Base-by-base conservation (phyloP, 2,329 filamentous ascomycete genomes). In the Helotiales sp. region DNA sequence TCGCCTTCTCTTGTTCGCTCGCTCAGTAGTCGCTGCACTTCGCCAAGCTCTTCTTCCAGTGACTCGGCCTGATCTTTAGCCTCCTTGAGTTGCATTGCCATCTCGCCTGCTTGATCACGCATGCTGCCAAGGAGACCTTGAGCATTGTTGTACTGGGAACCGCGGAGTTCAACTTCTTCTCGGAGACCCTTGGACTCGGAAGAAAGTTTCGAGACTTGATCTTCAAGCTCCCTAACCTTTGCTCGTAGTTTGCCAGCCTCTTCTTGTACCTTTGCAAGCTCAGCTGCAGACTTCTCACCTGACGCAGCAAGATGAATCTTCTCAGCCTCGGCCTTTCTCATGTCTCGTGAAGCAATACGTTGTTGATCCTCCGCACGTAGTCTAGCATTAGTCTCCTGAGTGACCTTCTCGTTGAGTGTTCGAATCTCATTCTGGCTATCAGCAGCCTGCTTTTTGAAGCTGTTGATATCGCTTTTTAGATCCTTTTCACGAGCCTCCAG, bases 1-100 rank as follows among this genome's bases (percentile, higher is more conserved):
- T 98, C 93, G 25, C 87, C 90, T 74, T 99, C 95, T 42, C 95
- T 85, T 3, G 91, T 93, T 25, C 95, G 87, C 73, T 99, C 95
- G 52, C 84, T 86, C 2, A 99, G 81, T 60, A 97, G 82, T 57
- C 91, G 85, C 71, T 96, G 92, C 2, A 92, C 88, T 73, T 99
- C 95, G 1, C 86, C 85, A 1, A 98, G 80, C 72, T 99, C 95
- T 74, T 99, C 95, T 69, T 97, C 93, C 0, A 98, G 78, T 57
- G 87, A 90, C 69, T 97, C 93, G 36, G 87, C 89, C 64, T 91
- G 87, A 50, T 88, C 85, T 60, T 89, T 86, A 1, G 90, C 85
- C 74, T 99, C 95, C 73, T 95, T 96, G 74, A 97, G 88, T 75
- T 97, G 95, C 64, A 91, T 89, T 5, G 87, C 87, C 69, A 98